These are phyloP conservation scores for Favolaschia claudopus DNA, from an alignment of 768 basidiomycete genomes.

Conservation along the genomic window DNA sequence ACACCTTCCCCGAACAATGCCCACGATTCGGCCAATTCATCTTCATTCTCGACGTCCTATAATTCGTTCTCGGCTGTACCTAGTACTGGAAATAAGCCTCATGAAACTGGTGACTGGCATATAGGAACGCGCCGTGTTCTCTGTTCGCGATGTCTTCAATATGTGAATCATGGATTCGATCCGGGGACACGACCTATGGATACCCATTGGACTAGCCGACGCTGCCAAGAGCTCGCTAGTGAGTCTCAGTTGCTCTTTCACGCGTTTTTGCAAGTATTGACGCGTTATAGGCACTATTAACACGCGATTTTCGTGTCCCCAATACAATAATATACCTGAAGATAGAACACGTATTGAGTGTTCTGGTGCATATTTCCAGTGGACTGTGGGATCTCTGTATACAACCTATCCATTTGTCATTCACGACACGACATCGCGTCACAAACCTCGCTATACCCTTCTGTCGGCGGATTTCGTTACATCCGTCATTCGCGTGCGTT, in stretches of 20 bases:
- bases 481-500: constrained; percentile 31
- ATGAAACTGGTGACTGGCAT: not conserved
- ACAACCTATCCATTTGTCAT: constrained; percentile 24
- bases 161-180: not conserved
- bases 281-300: not conserved
- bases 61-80: no score
- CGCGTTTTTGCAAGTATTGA: not conserved
- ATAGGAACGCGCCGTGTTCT: not conserved
- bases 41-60: no score
- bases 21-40: no score
- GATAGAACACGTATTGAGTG: no score
- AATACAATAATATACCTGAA: no score
- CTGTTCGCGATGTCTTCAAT: not conserved
- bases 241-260: not conserved
- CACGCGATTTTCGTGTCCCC: not conserved
- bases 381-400: constrained; percentile 21
- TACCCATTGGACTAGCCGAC: not conserved
- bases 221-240: not conserved
- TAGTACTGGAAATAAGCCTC: no score
- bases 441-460: constrained; percentile 16
- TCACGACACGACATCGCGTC: constrained; percentile 14
- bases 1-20: no score
- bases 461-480: constrained; percentile 23
- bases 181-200: not conserved
- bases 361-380: constrained; percentile 7